These are phyloP conservation scores for Cyclanthera cordifolia DNA, from an alignment of 306 rosid genomes.

Conservation along the genomic window DNA sequence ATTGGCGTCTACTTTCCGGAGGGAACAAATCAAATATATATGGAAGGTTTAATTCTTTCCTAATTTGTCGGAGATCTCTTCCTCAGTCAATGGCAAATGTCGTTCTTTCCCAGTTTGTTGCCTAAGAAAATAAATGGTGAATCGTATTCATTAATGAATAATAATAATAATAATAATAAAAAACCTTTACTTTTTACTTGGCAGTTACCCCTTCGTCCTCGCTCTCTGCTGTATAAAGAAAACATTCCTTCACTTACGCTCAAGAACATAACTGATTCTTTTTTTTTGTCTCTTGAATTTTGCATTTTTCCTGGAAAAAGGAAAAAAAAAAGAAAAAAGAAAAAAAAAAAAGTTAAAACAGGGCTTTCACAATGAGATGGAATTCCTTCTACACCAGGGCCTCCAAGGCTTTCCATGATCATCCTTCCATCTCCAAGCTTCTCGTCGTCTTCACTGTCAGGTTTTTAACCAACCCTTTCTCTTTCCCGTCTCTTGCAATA, in stretches of 20 bases:
- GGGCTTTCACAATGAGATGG: slow-evolving; percentile 26
- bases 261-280: not conserved
- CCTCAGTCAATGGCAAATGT: slow-evolving; percentile 2
- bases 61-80: not conserved
- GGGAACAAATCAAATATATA: not conserved
- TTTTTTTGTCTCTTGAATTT: too few relatives aligned
- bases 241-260: not conserved
- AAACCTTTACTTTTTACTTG: not conserved
- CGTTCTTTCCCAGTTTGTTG: slow-evolving; percentile 3
- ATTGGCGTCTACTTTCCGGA: not conserved
- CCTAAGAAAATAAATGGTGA: not conserved
- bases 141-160: not conserved
- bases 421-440: slow-evolving; percentile 30
- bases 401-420: slow-evolving; percentile 29
- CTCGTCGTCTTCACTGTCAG: slow-evolving; percentile 39
- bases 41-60: slow-evolving; percentile 7
- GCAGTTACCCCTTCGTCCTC: slow-evolving; percentile 4
- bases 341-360: not conserved
- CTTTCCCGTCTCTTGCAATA: not conserved
- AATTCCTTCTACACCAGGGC: slow-evolving; percentile 34
- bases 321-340: not conserved
- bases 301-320: not conserved
- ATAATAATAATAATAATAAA: not conserved
- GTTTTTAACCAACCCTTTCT: slow-evolving; percentile 11
- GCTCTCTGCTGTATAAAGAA: slow-evolving; percentile 8